Conservation (phyloP, 2,329 filamentous ascomycete genomes). For the Fusarium graminum region DNA sequence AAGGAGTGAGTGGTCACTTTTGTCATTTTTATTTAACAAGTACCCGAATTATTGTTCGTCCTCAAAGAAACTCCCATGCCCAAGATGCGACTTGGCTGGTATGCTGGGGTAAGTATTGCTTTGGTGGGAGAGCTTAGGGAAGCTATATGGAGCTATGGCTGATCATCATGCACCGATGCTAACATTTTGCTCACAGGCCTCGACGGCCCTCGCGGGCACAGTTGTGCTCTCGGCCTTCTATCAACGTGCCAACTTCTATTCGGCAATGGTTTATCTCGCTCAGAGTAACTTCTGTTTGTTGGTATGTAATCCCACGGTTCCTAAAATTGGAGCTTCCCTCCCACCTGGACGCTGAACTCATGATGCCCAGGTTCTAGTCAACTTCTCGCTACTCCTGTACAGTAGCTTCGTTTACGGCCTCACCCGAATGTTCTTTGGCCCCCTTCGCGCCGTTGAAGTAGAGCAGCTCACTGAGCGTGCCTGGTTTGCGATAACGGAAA, state of each 20-base stretch:
- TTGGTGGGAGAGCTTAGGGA: slow-evolving; percentile 38
- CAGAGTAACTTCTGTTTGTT: slow-evolving; percentile 97
- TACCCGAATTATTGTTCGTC: slow-evolving; percentile 24
- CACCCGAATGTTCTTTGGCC: slow-evolving; percentile 90
- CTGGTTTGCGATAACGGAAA: slow-evolving; percentile 98
- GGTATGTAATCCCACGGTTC: slow-evolving; percentile 64
- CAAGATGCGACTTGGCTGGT: slow-evolving; percentile 71
- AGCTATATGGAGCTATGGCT: slow-evolving; percentile 46
- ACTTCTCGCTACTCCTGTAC: slow-evolving; percentile 86
- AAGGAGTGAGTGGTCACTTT: slow-evolving; percentile 37
- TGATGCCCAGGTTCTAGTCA: slow-evolving; percentile 80
- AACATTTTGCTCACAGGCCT: slow-evolving; percentile 67
- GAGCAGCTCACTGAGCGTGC: slow-evolving; percentile 97
- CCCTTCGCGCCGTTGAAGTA: slow-evolving; percentile 90
- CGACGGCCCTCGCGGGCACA: slow-evolving; percentile 83
- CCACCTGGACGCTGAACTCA: slow-evolving; percentile 21
- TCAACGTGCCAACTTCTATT: slow-evolving; percentile 98
- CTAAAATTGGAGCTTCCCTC: slow-evolving; percentile 1
- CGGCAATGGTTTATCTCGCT: slow-evolving; percentile 94
- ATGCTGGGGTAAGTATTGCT: slow-evolving; percentile 67
- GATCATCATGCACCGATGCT: slow-evolving; percentile 37
- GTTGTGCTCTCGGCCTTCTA: slow-evolving; percentile 93
- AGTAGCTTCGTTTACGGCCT: slow-evolving; percentile 86
- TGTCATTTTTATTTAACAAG: slow-evolving; percentile 22
- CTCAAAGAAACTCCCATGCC: slow-evolving; percentile 46